Conservation (phyloP, 2,329 filamentous ascomycete genomes). For the Gaeumannomyces tritici region DNA sequence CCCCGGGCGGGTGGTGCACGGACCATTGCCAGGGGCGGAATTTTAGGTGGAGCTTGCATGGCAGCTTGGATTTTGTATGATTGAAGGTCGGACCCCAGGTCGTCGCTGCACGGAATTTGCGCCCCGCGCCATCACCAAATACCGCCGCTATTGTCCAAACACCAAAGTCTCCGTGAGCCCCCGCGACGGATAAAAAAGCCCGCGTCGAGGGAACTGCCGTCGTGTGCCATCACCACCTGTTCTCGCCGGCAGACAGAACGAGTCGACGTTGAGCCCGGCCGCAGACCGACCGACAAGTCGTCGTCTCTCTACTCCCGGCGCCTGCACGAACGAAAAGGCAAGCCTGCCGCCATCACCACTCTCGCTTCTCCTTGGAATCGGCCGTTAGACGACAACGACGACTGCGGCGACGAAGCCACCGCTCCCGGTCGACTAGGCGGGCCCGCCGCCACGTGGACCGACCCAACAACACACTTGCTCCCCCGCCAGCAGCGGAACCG, state of each 20-base stretch:
- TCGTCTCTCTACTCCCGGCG: not conserved
- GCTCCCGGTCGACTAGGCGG: too few species aligned
- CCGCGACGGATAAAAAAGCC: not conserved
- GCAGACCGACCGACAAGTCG: not conserved
- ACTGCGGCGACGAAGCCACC: too few species aligned
- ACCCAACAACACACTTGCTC: too few species aligned
- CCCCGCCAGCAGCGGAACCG: too few species aligned
- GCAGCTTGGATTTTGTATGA: not conserved
- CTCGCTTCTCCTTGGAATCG: not conserved
- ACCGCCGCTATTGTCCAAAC: not conserved
- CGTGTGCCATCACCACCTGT: too few species aligned
- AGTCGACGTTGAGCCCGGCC: not conserved
- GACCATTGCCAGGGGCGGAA: not conserved
- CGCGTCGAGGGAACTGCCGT: not conserved
- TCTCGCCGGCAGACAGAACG: not conserved
- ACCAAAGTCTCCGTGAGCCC: too few species aligned
- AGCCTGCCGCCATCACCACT: too few species aligned
- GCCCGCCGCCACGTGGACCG: too few species aligned
- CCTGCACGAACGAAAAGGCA: not conserved
- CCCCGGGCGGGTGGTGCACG: too few species aligned
- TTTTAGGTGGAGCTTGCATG: not conserved
- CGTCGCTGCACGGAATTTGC: not conserved
- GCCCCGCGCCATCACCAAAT: not conserved
- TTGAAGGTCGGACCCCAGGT: not conserved
- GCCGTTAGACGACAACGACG: too few species aligned